Percentiles rank a stretch among this genome's conserved stretches.
phyloP scores from a whole-genome alignment of 2,329 filamentous ascomycete species.

The Cercospora beticola region DNA sequence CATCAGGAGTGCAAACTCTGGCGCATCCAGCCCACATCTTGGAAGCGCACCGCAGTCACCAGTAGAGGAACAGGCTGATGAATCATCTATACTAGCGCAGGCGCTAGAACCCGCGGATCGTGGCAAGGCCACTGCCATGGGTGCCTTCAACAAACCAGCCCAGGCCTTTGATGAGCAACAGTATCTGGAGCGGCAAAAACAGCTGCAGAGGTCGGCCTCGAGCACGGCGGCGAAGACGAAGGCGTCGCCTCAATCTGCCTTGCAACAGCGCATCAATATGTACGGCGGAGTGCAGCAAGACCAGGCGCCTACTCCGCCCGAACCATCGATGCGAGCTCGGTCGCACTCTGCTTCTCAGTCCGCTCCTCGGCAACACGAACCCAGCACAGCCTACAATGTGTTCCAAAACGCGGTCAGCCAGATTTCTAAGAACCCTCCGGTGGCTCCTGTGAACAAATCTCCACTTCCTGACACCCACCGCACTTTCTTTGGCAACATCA shows the following conservation, averaged over 20 bases:
- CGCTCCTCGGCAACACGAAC: slow-evolving; percentile 34
- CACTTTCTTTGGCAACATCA: slow-evolving; percentile 43
- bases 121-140: slow-evolving; percentile 76
- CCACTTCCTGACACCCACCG: slow-evolving; percentile 36
- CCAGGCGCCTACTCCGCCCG: slow-evolving; percentile 22
- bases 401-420: slow-evolving; percentile 49
- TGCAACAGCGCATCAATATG: slow-evolving; percentile 29
- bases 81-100: slow-evolving; percentile 59
- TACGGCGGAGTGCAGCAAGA: slow-evolving; percentile 28
- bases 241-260: slow-evolving; percentile 18
- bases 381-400: slow-evolving; percentile 43
- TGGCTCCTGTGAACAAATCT: slow-evolving; percentile 17
- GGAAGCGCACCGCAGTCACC: slow-evolving; percentile 48
- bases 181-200: slow-evolving; percentile 77
- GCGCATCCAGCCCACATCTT: slow-evolving; percentile 41
- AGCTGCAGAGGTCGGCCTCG: slow-evolving; percentile 63
- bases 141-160: slow-evolving; percentile 69
- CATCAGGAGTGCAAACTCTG: slow-evolving; percentile 38
- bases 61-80: slow-evolving; percentile 63
- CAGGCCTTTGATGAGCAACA: slow-evolving; percentile 81
- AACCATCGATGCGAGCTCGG: slow-evolving; percentile 27
- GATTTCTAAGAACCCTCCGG: slow-evolving; percentile 33
- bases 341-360: slow-evolving; percentile 32
- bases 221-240: slow-evolving; percentile 25
- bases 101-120: slow-evolving; percentile 72